These are phyloP conservation scores for Claviceps arundinis DNA, from an alignment of 2,329 filamentous ascomycete species.

Conservation along the genomic window DNA sequence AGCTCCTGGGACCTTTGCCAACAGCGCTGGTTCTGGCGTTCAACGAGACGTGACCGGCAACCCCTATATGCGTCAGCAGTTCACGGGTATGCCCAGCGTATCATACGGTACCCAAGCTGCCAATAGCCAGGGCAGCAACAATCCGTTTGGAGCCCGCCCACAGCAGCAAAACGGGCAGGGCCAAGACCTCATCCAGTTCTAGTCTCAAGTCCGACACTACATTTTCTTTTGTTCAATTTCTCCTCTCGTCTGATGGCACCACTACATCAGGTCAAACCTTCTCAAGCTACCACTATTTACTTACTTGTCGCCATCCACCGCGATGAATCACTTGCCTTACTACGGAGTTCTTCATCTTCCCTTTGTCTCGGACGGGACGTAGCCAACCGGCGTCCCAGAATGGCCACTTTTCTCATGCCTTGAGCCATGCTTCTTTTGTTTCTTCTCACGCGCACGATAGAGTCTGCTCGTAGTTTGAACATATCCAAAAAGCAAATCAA, in stretches of 20 bases:
- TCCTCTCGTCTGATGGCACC: background rate
- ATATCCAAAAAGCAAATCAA: background rate
- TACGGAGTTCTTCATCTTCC: background rate
- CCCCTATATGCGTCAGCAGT: constrained; percentile 76
- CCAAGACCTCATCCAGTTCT: constrained; percentile 53
- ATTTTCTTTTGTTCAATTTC: background rate
- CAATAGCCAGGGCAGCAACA: constrained; percentile 37
- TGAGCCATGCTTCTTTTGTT: background rate
- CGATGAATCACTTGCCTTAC: background rate
- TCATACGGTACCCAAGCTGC: constrained; percentile 41
- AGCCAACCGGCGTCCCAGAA: background rate
- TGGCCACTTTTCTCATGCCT: background rate
- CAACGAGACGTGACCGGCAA: constrained; percentile 68
- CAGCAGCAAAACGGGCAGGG: constrained; percentile 37
- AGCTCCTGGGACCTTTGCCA: constrained; percentile 89
- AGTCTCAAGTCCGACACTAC: constrained; percentile 12
- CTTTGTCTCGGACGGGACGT: background rate
- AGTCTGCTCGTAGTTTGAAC: background rate
- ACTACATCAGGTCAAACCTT: background rate
- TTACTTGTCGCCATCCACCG: background rate
- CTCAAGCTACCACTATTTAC: background rate
- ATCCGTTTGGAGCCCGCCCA: constrained; percentile 42
- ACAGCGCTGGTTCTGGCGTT: constrained; percentile 77
- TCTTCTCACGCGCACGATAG: background rate
- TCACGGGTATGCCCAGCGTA: constrained; percentile 58